These are phyloP conservation scores for Heracleum sosnowskyi DNA, from an alignment of 129 eudicot species.

Conservation along the genomic window DNA sequence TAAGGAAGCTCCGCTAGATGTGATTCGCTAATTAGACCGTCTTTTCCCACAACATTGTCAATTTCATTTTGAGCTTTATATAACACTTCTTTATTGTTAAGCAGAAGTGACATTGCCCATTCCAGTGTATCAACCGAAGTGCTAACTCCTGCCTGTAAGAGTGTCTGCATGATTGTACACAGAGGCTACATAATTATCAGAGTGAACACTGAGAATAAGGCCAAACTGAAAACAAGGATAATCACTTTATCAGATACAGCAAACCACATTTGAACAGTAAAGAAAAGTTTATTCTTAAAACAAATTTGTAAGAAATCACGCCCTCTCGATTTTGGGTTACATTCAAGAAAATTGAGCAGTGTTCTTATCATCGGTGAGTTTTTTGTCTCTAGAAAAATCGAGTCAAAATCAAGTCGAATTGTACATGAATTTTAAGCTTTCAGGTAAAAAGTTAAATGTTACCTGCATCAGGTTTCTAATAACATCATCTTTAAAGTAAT, in stretches of 20 bases:
- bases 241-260: not conserved
- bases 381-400: not conserved
- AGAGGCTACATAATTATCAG: not conserved
- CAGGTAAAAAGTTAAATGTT: not conserved
- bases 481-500: conserved; percentile 38
- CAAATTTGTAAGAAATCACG: no score
- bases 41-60: conserved; percentile 12
- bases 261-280: no score
- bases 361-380: not conserved
- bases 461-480: conserved; percentile 48
- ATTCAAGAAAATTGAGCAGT: not conserved
- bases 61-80: conserved; percentile 27
- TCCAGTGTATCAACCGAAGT: conserved; percentile 33
- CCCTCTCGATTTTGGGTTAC: not conserved
- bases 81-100: conserved; percentile 26
- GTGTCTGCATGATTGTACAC: conserved; percentile 15
- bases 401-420: not conserved
- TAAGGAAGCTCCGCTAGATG: conserved; percentile 27
- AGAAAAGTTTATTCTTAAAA: no score
- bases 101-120: conserved; percentile 31
- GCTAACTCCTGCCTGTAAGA: conserved; percentile 32
- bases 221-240: no score
- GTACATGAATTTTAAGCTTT: not conserved
- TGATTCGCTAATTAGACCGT: conserved; percentile 22
- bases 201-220: no score